Evolutionary conservation across 441 rosid genomes (phyloP), one percentile per base, ranked within the genome.

Genomic region (Adansonia rubrostipa): DNA sequence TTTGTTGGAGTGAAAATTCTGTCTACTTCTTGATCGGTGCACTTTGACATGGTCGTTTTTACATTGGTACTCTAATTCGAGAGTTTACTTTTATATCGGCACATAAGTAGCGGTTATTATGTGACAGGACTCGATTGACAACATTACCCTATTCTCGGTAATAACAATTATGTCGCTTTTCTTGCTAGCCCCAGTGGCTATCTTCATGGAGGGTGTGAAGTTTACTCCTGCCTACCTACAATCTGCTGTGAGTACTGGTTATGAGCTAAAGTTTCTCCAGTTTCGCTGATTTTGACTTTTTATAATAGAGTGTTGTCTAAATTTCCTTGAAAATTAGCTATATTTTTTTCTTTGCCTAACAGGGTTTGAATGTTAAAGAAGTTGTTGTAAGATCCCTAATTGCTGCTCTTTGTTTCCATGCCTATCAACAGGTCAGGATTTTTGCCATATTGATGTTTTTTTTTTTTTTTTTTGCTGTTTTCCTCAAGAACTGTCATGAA

Each of bases 401-500:
- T 6, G 98, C 98, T 48, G 97, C 98, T 9, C 90, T 97, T 71
- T 90, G 91, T 85, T 97, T 92, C 93, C 99, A 97, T 82, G 99
- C 98, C 24, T 97, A 97, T 85, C 99, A 97, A 84, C 99, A 94
- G 94, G 98, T 92, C 75, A 86, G 83, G 51, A 13, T 36, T 73
- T 67, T 36, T 19, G 53, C 24, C 33, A 33, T 33, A 3, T 33
- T 33, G 36, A 33, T 33, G 56, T n/a, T n/a, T n/a, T n/a, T 33
- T 33, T 33, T 33, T 33, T 33, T 3, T 3, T 62, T 44, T 65
- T 24, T 64, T 58, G 28, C 53, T 54, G 36, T 33, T 3, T 33
- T 3, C 36, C 36, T 33, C 4, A 33, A 33, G 69, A 13, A 53
- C 50, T 33, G 0, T 28, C 1, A 47, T 11, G 36, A 56, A 10